Evolutionary conservation across 805 yeast genomes (phyloP), one percentile per base, ranked within the genome.

Genomic region (Zygosaccharomyces lentus): DNA sequence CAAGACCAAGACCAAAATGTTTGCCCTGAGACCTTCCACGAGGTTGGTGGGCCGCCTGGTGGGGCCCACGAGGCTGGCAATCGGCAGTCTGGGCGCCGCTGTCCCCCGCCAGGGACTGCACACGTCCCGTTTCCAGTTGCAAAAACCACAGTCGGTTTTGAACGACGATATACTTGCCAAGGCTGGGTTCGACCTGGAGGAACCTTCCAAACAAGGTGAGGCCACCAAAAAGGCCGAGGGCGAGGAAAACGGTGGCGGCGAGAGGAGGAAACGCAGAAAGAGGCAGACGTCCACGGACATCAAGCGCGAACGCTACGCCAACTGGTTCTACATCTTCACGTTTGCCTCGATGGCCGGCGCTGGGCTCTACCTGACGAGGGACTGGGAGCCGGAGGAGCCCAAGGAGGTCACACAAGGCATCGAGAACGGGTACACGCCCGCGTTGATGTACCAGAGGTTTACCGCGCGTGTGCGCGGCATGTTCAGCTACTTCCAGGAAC

Each of bases 401-500:
- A 70, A 74, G 47, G 83, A 81, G 52, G 70, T 72, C 37, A 75
- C 73, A 52, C 67, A 72, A 17, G 75, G 70, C 19, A 72, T 84
- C 50, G 75, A 69, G 27, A 78, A 83, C 61, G 96, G 96, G 0
- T 82, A 78, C 62, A 64, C 84, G 5, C 83, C 87, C 6, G 68
- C 62, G 15, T 73, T 78, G 41, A 77, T 88, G 71, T 83, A 80
- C 71, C 73, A 72, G 19, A 78, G 99, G 62, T 75, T 85, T 55
- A 73, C 66, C 52, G 80, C 81, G 47, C 80, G 99, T 70, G 74
- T 84, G 49, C 73, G 80, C 47, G 82, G 87, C 34, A 75, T 87
- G 49, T 83, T 89, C 64, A 81, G 83, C 38, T 84, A 84, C 52
- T 91, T 91, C 73, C 81, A 85, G 51, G 98, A 91, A 55, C 99